phyloP scores from a whole-genome alignment of 208 protist species.

The Leishmania martiniquensis region DNA sequence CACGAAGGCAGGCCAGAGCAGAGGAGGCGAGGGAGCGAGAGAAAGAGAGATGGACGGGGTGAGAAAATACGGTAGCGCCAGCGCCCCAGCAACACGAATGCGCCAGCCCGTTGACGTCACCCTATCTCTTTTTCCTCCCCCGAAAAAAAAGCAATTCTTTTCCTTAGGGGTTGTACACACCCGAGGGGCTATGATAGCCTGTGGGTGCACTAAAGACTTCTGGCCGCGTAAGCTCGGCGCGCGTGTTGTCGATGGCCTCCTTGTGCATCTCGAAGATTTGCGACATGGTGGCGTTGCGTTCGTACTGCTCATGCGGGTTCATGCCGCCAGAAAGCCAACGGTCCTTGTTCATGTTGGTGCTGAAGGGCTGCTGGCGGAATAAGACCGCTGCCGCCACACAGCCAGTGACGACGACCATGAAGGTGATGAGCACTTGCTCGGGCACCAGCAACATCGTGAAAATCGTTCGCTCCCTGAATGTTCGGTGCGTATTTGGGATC shows the following conservation, averaged over 20 bases:
- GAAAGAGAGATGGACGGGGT: conserved; percentile 6
- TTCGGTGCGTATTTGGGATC: conserved; percentile 71
- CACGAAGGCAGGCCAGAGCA: neutral
- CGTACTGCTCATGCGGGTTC: conserved; percentile 78
- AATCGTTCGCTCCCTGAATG: conserved; percentile 47
- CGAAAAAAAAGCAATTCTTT: no score
- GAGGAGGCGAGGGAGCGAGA: conserved; percentile 6
- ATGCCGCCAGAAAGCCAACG: conserved; percentile 59
- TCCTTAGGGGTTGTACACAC: conserved; percentile 38
- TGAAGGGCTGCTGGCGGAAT: conserved; percentile 53
- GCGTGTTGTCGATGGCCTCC: conserved; percentile 69
- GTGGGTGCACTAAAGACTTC: conserved; percentile 57
- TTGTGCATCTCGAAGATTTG: conserved; percentile 70
- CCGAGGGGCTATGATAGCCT: conserved; percentile 65
- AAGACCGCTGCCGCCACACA: conserved; percentile 30
- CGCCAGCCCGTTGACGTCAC: neutral
- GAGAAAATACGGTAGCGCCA: neutral
- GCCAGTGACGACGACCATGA: conserved; percentile 1
- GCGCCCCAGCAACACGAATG: neutral
- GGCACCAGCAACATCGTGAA: conserved; percentile 68
- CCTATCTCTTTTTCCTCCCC: neutral
- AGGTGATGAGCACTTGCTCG: conserved; percentile 67
- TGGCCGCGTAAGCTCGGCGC: conserved; percentile 47
- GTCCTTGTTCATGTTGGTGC: conserved; percentile 55
- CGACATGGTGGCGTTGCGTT: conserved; percentile 80